Conservation (phyloP, 2,329 filamentous ascomycete genomes). For the Hymenoscyphus occultus region DNA sequence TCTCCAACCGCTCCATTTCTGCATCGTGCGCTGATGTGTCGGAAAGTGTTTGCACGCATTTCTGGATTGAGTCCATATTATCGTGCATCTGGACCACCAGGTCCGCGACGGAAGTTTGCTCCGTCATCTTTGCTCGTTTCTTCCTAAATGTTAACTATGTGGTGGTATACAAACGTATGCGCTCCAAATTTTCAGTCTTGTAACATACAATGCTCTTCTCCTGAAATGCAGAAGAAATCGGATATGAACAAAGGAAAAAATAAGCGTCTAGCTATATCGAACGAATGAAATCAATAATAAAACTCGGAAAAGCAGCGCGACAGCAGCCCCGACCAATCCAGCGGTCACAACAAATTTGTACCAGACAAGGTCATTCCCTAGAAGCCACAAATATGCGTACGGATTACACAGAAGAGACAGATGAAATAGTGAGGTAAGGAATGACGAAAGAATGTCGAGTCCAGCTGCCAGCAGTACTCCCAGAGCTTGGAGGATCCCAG, state of each 20-base stretch:
- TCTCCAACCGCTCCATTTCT: slow-evolving; percentile 26
- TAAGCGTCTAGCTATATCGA: not conserved
- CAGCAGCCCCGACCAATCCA: slow-evolving; percentile 1
- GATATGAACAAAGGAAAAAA: not conserved
- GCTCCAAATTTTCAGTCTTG: not conserved
- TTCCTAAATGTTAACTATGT: slow-evolving; percentile 10
- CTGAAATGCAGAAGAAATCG: not conserved
- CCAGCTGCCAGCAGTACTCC: slow-evolving; percentile 5
- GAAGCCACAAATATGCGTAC: not conserved
- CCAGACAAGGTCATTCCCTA: slow-evolving; percentile 10
- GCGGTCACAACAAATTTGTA: not conserved
- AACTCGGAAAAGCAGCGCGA: not conserved
- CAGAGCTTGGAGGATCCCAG: not conserved
- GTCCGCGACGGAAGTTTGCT: slow-evolving; percentile 21
- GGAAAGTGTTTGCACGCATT: slow-evolving; percentile 25
- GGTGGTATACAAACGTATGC: not conserved
- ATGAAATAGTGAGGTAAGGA: slow-evolving; percentile 3
- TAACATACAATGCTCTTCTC: not conserved
- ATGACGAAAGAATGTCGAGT: not conserved
- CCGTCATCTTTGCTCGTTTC: slow-evolving; percentile 9
- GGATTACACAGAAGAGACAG: not conserved
- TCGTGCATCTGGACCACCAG: slow-evolving; percentile 30
- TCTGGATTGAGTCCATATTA: slow-evolving; percentile 32
- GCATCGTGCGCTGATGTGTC: slow-evolving; percentile 28
- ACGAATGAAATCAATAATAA: not conserved